Conservation (phyloP, 805 yeast species). For the Candida adriatica region DNA sequence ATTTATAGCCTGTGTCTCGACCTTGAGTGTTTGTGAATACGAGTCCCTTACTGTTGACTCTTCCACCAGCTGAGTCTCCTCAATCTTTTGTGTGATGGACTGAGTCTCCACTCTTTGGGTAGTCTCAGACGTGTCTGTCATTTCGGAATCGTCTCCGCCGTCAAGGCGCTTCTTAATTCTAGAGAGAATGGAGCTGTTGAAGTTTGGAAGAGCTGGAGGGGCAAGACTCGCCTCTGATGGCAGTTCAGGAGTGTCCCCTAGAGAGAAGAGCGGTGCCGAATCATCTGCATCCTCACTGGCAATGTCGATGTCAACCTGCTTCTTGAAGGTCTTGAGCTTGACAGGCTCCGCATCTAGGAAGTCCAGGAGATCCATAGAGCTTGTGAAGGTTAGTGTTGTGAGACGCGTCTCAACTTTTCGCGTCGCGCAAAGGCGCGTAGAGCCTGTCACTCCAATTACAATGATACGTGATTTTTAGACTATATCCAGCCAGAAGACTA, state of each 20-base stretch:
- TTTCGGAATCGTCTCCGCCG: too few species aligned
- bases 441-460: neutral
- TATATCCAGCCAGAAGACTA: too few species aligned
- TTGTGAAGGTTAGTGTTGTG: neutral
- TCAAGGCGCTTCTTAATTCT: neutral
- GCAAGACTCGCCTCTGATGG: too few species aligned
- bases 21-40: too few species aligned
- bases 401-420: neutral
- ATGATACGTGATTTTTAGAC: too few species aligned
- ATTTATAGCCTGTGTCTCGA: too few species aligned
- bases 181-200: neutral
- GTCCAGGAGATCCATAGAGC: conserved; percentile 19
- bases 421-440: too few species aligned
- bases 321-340: conserved; percentile 17
- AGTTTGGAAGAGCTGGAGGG: too few species aligned
- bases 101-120: neutral
- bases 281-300: too few species aligned
- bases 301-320: conserved; percentile 11
- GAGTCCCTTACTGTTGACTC: too few species aligned
- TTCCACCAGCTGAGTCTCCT: neutral
- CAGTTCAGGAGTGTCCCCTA: too few species aligned
- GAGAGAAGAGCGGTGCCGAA: too few species aligned
- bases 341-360: conserved; percentile 14
- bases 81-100: neutral
- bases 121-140: neutral